Evolutionary conservation across 192 early-diverging fungal species (phyloP).

Genomic region (Coemansia sp.): DNA sequence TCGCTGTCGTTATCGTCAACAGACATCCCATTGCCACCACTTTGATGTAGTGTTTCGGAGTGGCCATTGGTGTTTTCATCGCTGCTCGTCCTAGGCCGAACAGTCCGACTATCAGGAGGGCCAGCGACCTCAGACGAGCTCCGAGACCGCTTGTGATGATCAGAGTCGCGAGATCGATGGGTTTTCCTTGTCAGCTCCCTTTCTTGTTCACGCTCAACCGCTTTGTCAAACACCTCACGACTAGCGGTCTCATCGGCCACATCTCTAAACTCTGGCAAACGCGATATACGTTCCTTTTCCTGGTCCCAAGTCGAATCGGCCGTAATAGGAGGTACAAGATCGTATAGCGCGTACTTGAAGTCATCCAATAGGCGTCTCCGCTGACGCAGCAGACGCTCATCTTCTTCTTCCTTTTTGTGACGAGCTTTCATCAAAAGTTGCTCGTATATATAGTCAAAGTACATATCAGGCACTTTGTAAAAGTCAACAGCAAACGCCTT

Average conservation of each 20-base stretch:
- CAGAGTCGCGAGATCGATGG: constrained; percentile 21
- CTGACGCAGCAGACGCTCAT: constrained; percentile 68
- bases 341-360: constrained; percentile 73
- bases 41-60: not conserved
- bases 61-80: not conserved
- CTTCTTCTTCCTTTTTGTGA: constrained; percentile 69
- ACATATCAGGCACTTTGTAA: not conserved
- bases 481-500: constrained; percentile 45
- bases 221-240: constrained; percentile 75
- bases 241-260: constrained; percentile 68
- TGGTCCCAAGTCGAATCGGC: constrained; percentile 71
- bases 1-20: constrained; percentile 23
- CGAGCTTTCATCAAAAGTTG: constrained; percentile 65
- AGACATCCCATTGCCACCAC: not conserved
- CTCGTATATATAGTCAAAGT: constrained; percentile 39
- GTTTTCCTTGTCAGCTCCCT: constrained; percentile 5
- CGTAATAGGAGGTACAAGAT: constrained; percentile 63
- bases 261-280: constrained; percentile 63
- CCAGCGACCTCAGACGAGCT: constrained; percentile 22
- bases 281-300: constrained; percentile 39
- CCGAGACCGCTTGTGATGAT: constrained; percentile 28
- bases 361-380: constrained; percentile 75
- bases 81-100: not conserved
- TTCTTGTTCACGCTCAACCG: constrained; percentile 66
- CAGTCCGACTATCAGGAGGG: not conserved